A percentile compares a stretch with the other conserved stretches of the same genome.
These are phyloP conservation scores for Chamaenerion angustifolium DNA, from an alignment of 345 rosid genomes.

Conservation along the genomic window DNA sequence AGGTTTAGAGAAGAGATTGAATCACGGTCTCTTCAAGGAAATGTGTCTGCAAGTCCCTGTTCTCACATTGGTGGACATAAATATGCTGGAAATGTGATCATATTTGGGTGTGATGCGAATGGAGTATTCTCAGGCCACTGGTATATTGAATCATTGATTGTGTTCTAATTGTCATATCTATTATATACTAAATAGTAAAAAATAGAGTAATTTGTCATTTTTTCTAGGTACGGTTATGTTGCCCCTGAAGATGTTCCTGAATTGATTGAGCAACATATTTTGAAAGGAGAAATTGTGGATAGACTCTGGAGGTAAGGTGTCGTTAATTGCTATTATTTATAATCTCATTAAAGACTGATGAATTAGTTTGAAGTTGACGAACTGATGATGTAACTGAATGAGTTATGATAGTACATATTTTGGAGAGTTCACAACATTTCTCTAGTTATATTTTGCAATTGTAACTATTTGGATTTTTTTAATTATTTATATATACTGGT, in stretches of 20 bases:
- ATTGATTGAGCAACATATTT: constrained; percentile 61
- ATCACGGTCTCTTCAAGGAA: constrained; percentile 54
- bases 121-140: constrained; percentile 72
- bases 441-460: no score
- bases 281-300: constrained; percentile 65
- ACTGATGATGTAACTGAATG: no score
- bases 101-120: constrained; percentile 47
- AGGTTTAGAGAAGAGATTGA: constrained; percentile 86
- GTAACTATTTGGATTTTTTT: no score
- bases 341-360: no score
- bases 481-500: background rate
- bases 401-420: no score
- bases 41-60: constrained; percentile 89
- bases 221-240: constrained; percentile 72
- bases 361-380: background rate
- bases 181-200: background rate
- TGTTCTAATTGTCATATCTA: background rate
- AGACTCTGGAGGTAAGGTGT: constrained; percentile 70
- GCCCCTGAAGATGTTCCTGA: constrained; percentile 60
- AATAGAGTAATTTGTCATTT: background rate
- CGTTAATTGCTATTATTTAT: background rate
- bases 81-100: constrained; percentile 90
- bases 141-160: constrained; percentile 24
- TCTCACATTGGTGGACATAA: constrained; percentile 95
- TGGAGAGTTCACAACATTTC: no score